Base-by-base conservation (phyloP, 2,329 filamentous ascomycete species). In the Fusarium sp. region DNA sequence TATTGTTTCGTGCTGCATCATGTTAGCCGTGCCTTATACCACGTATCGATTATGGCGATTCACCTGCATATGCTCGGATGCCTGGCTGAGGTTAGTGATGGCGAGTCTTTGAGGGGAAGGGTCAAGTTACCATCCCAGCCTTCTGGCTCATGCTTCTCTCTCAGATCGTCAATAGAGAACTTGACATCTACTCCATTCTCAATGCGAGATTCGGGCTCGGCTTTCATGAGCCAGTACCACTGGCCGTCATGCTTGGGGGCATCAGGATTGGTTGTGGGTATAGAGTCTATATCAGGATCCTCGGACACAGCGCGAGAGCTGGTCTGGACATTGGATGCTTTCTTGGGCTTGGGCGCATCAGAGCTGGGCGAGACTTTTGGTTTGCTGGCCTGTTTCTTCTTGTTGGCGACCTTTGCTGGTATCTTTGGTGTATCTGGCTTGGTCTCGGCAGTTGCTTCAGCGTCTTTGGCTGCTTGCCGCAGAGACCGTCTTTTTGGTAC, bases 91-190 rank as follows among this genome's bases (percentile, higher is more conserved):
- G 60, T 71, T 4, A 70, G 64, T 25, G 8, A n/a, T 4, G 34
- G 9, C 22, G 15, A 7, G 9, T 3, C 1, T 3, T 19, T 22
- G 25, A 3, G 2, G 4, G 15, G 5, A 28, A 34, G 12, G 12
- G 7, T 24, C 4, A 25, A 56, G 85, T 73, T 78, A 91, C 92
- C 95, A 77, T 96, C 91, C 95, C 95, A 99, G 1, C 91, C 89
- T 73, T 98, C 94, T 2, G 94, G 92, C 70, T 86, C 84, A 1
- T 81, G 87, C 70, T 87, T 90, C 1, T 86, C 84, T 12, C 85
- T 84, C 32, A 99, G 79, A 74, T 98, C 93, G 70, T 98, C 93
- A 70, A 99, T 97, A 1, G 93, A 96, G 78, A 98, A 99, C 67
- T 88, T 90, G 41, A 97, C 92, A 73, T 98, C 93, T 46, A 91